Percentiles rank a stretch among this genome's conserved stretches.
Evolutionary conservation across 2,329 filamentous ascomycete species (phyloP).

Genomic region (Fusarium agapanthi): DNA sequence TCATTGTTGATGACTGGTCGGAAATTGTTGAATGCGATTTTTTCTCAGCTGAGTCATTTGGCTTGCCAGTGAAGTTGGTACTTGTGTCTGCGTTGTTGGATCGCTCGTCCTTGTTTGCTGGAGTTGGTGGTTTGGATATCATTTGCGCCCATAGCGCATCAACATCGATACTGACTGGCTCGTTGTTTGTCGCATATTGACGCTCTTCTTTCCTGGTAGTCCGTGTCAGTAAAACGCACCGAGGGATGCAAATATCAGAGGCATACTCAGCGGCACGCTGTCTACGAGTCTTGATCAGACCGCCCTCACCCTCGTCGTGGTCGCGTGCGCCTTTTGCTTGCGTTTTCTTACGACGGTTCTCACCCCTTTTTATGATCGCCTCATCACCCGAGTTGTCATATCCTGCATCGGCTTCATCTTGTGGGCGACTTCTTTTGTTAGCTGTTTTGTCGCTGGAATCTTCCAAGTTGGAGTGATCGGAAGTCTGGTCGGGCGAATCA

Average conservation of each 20-base stretch:
- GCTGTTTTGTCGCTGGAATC: slow-evolving; percentile 44
- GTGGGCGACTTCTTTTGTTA: slow-evolving; percentile 38
- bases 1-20: slow-evolving; percentile 51
- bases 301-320: slow-evolving; percentile 66
- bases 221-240: slow-evolving; percentile 15
- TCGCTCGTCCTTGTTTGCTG: slow-evolving; percentile 3
- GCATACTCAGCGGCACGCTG: slow-evolving; percentile 72
- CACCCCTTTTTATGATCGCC: slow-evolving; percentile 70
- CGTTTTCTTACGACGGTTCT: slow-evolving; percentile 60
- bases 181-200: slow-evolving; percentile 59
- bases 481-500: slow-evolving; percentile 56
- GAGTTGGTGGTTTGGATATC: slow-evolving; percentile 54
- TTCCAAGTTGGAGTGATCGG: slow-evolving; percentile 62
- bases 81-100: slow-evolving; percentile 4
- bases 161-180: slow-evolving; percentile 74
- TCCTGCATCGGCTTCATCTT: slow-evolving; percentile 48
- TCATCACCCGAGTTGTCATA: slow-evolving; percentile 79
- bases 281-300: slow-evolving; percentile 75
- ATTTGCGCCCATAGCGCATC: slow-evolving; percentile 76
- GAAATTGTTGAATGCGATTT: neutral
- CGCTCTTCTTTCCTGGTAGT: slow-evolving; percentile 63
- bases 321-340: slow-evolving; percentile 47
- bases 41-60: slow-evolving; percentile 17
- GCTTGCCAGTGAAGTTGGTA: neutral
- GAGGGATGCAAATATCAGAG: neutral